These are phyloP conservation scores for Podila clonocystis DNA, from an alignment of 192 early-diverging fungal species.

Conservation along the genomic window DNA sequence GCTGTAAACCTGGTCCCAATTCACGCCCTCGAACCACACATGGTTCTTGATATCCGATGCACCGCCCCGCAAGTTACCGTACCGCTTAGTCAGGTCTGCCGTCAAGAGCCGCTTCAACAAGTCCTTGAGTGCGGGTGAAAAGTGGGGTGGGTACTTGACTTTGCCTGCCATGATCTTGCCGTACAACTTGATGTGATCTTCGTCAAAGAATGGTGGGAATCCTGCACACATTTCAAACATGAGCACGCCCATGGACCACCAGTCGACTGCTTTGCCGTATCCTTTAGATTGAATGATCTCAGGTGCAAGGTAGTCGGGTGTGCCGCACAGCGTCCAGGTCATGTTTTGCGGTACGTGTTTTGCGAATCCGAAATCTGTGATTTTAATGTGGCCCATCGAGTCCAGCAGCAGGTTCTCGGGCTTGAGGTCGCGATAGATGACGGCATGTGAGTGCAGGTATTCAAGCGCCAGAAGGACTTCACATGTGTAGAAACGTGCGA, in stretches of 20 bases:
- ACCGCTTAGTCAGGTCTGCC: conserved; percentile 82
- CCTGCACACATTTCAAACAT: conserved; percentile 96
- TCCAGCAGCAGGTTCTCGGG: conserved; percentile 85
- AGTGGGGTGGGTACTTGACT: conserved; percentile 84
- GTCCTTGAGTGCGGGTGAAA: conserved; percentile 86
- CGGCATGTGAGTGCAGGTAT: conserved; percentile 80
- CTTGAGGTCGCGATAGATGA: conserved; percentile 88
- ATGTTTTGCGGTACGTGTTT: conserved; percentile 84
- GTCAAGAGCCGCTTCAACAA: conserved; percentile 82
- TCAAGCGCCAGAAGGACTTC: conserved; percentile 82
- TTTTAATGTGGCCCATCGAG: conserved; percentile 84
- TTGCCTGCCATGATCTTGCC: conserved; percentile 91
- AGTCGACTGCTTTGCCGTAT: conserved; percentile 93
- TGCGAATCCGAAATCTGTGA: conserved; percentile 91
- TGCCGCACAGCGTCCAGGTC: conserved; percentile 90
- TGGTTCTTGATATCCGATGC: conserved; percentile 92
- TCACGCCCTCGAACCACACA: conserved; percentile 93
- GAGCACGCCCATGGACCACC: conserved; percentile 92
- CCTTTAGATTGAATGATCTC: conserved; percentile 93
- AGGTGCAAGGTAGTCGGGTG: conserved; percentile 84
- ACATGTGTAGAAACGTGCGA: conserved; percentile 79
- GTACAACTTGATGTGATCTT: conserved; percentile 91
- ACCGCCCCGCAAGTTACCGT: conserved; percentile 86
- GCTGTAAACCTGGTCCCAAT: conserved; percentile 82
- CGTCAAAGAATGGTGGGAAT: conserved; percentile 95